Percentiles rank a stretch among this genome's conserved stretches.
phyloP scores from a whole-genome alignment of 1,284 basidiomycete species.

The Ustilago crameri region DNA sequence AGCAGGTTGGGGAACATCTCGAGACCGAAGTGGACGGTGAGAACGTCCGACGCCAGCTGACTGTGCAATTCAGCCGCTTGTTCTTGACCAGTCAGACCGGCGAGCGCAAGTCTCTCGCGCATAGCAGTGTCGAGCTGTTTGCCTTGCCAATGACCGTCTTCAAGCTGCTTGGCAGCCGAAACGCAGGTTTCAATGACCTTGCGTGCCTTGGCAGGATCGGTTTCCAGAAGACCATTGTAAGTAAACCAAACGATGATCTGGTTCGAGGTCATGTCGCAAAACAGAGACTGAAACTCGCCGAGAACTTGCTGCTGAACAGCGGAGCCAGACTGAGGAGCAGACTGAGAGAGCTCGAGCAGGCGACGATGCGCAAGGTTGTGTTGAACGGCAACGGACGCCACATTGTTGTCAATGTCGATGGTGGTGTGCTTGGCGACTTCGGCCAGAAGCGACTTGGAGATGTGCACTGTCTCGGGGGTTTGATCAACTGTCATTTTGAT shows the following conservation, averaged over 20 bases:
- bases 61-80: slow-evolving; percentile 3
- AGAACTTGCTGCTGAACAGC: slow-evolving; percentile 10
- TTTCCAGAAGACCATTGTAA: slow-evolving; percentile 2
- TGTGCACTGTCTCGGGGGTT: slow-evolving; percentile 7
- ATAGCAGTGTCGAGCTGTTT: slow-evolving; percentile 3
- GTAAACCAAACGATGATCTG: slow-evolving; percentile 24
- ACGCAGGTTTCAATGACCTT: slow-evolving; percentile 10
- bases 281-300: slow-evolving; percentile 22
- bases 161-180: slow-evolving; percentile 14
- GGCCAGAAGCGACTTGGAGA: slow-evolving; percentile 26
- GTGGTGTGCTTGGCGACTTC: slow-evolving; percentile 13
- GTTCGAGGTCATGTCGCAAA: slow-evolving; percentile 34
- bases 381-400: slow-evolving; percentile 18
- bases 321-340: too few species aligned
- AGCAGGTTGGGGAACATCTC: slow-evolving; percentile 29
- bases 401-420: slow-evolving; percentile 36
- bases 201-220: slow-evolving; percentile 6
- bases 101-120: slow-evolving; percentile 9
- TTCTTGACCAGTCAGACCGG: slow-evolving; percentile 12
- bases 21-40: slow-evolving; percentile 27
- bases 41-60: slow-evolving; percentile 29
- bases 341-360: slow-evolving; percentile 17
- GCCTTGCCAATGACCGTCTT: slow-evolving; percentile 12
- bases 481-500: slow-evolving; percentile 14
- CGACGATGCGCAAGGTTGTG: slow-evolving; percentile 32